phyloP scores from a whole-genome alignment of 495 filamentous ascomycete genomes.

The Talaromyces thailandensis region DNA sequence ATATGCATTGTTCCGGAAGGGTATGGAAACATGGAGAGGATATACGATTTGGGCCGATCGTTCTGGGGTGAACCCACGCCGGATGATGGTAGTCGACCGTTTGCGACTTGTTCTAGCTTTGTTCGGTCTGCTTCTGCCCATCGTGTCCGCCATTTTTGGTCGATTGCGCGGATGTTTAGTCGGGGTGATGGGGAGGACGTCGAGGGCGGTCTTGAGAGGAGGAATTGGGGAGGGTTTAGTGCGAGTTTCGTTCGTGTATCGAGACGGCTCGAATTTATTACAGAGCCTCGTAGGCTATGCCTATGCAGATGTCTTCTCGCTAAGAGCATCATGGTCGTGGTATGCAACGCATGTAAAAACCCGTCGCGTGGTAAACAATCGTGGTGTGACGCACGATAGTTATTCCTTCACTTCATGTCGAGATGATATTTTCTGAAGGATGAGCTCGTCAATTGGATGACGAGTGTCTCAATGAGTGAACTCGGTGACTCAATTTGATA shows the following conservation, averaged over 20 bases:
- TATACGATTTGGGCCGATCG: constrained; percentile 53
- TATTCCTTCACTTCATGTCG: background rate
- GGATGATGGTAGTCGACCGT: background rate
- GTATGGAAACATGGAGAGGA: constrained; percentile 90
- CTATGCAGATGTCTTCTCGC: background rate
- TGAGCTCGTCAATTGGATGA: background rate
- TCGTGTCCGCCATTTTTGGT: constrained; percentile 64
- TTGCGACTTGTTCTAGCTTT: background rate
- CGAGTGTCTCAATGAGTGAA: background rate
- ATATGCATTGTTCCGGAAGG: constrained; percentile 85
- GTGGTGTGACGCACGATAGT: background rate
- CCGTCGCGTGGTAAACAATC: background rate
- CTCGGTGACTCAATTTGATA: background rate
- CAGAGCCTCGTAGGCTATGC: background rate
- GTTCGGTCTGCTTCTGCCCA: constrained; percentile 29
- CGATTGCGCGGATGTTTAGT: constrained; percentile 55
- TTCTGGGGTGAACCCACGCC: background rate
- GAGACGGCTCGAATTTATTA: background rate
- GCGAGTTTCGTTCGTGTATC: background rate
- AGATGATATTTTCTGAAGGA: no score
- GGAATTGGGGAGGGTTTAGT: background rate
- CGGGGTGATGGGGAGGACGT: constrained; percentile 11
- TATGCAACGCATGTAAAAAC: background rate
- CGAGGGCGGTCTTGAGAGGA: background rate
- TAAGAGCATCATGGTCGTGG: background rate